Percentiles rank a stretch among this genome's conserved stretches.
Evolutionary conservation across 2,329 filamentous ascomycete genomes (phyloP).

Genomic region (Neopestalotiopsis clavispora): DNA sequence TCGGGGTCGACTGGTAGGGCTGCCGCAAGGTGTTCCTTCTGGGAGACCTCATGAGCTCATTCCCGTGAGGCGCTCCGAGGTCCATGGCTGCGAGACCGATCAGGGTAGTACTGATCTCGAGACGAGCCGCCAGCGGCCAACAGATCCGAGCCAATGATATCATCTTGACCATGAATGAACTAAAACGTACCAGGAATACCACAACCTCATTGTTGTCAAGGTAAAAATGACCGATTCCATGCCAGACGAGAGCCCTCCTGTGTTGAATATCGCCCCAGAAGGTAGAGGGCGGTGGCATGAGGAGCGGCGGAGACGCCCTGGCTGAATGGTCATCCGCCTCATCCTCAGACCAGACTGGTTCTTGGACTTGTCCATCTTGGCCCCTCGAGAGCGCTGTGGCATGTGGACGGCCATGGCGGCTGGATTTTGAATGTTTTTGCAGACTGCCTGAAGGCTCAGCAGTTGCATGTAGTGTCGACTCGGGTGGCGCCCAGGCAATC

Average conservation of each 20-base stretch:
- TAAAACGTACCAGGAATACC: constrained; percentile 54
- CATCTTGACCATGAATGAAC: constrained; percentile 72
- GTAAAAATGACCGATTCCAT: constrained; percentile 39
- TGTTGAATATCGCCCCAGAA: constrained; percentile 38
- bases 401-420: constrained; percentile 35
- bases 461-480: constrained; percentile 30
- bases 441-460: constrained; percentile 33
- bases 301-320: constrained; percentile 41
- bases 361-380: constrained; percentile 40
- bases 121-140: constrained; percentile 71
- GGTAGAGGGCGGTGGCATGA: constrained; percentile 55
- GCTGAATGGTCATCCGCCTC: constrained; percentile 20
- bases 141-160: constrained; percentile 70
- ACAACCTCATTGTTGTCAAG: constrained; percentile 35
- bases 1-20: constrained; percentile 17
- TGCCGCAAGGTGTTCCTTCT: constrained; percentile 21
- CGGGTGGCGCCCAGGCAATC: constrained; percentile 27
- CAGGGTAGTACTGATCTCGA: constrained; percentile 69
- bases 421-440: constrained; percentile 36
- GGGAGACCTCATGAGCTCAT: constrained; percentile 18
- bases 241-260: constrained; percentile 39
- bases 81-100: constrained; percentile 73
- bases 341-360: constrained; percentile 32
- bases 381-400: constrained; percentile 47
- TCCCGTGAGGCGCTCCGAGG: constrained; percentile 46